Evolutionary conservation across 2,329 filamentous ascomycete genomes (phyloP).

Genomic region (Parastagonospora avenae): DNA sequence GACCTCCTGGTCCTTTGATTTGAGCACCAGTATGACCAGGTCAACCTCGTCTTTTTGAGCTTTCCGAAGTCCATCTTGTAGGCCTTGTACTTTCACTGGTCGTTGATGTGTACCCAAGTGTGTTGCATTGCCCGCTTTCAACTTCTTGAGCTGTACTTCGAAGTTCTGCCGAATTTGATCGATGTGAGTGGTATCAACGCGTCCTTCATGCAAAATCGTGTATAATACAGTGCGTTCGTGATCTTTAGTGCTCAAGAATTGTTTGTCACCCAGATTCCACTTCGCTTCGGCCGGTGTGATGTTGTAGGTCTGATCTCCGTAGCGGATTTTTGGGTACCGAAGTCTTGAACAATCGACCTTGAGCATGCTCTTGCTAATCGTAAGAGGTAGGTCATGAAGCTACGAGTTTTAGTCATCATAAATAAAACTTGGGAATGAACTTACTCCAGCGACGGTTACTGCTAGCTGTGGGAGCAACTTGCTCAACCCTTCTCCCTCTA

Average conservation of each 20-base stretch:
- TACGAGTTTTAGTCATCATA: no score
- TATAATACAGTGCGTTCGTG: no score
- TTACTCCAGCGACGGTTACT: no score
- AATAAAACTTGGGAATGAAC: no score
- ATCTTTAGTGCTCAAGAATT: neutral
- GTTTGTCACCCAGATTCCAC: neutral
- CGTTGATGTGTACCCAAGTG: no score
- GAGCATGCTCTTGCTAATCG: neutral
- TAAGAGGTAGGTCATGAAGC: neutral
- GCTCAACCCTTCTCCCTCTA: neutral
- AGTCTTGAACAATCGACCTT: neutral
- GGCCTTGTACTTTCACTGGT: no score
- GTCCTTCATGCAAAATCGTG: no score
- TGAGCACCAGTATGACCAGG: conserved; percentile 3
- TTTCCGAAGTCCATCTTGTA: neutral
- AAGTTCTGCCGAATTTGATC: neutral
- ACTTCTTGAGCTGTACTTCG: neutral
- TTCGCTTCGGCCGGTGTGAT: neutral
- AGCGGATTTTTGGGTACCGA: neutral
- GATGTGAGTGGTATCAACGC: no score
- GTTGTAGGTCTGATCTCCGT: neutral
- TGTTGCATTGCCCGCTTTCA: no score
- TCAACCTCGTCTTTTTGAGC: neutral
- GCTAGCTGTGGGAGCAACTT: no score
- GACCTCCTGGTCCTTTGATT: neutral